Percentiles rank a stretch among this genome's conserved stretches.
Conservation (phyloP, 345 rosid species). For the Eucalyptus tenuipes region DNA sequence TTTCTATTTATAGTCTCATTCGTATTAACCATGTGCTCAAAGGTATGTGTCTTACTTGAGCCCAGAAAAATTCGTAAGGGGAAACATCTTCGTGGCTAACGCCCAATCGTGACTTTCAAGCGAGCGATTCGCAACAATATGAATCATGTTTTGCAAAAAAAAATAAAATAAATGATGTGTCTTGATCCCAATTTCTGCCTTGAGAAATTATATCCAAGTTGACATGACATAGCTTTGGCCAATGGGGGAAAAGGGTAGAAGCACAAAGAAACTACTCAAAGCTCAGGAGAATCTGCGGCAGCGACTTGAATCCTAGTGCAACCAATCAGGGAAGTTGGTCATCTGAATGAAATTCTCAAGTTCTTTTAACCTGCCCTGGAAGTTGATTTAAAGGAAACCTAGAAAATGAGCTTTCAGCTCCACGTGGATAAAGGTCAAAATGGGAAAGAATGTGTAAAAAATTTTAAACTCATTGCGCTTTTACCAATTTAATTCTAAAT, state of each 20-base stretch:
- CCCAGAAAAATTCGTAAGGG: not conserved
- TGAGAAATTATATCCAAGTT: not conserved
- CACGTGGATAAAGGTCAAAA: not conserved
- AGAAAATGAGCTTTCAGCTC: not conserved
- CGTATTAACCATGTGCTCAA: not conserved
- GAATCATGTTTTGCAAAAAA: not conserved
- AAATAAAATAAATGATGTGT: not conserved
- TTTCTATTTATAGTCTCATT: not conserved
- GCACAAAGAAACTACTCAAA: not conserved
- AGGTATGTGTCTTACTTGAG: not conserved
- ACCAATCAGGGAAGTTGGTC: not conserved
- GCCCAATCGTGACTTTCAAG: not conserved
- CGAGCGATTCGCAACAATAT: not conserved
- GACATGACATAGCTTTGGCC: not conserved
- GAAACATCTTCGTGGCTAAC: not conserved
- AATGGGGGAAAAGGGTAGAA: not conserved
- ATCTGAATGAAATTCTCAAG: not conserved
- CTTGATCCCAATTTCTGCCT: not conserved
- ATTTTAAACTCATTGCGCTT: accelerated
- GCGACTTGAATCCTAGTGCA: not conserved
- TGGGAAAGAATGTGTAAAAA: not conserved
- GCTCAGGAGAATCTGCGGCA: not conserved
- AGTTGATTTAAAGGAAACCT: not conserved
- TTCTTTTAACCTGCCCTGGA: not conserved
- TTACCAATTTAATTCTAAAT: accelerated